These are phyloP conservation scores for Xylaria castorea DNA, from an alignment of 495 filamentous ascomycete species.

Conservation along the genomic window DNA sequence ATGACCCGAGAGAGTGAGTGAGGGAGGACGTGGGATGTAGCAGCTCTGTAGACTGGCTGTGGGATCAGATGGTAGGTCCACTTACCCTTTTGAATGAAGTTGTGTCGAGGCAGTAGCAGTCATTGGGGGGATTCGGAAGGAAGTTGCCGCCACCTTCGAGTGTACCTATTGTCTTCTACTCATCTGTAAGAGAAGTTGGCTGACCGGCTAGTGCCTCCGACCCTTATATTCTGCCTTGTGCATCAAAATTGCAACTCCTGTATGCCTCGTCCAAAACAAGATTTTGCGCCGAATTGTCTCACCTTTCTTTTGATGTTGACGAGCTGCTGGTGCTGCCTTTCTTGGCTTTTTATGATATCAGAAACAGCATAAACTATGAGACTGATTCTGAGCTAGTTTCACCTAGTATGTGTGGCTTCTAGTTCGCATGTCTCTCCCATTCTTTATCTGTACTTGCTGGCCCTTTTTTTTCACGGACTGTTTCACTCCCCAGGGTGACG, in stretches of 20 bases:
- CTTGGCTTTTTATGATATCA: neutral
- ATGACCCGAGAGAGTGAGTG: conserved; percentile 1
- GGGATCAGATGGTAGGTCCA: neutral
- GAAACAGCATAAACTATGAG: neutral
- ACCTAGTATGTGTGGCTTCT: neutral
- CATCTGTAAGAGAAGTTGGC: neutral
- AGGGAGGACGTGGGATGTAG: neutral
- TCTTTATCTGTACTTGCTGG: neutral
- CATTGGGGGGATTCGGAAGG: neutral
- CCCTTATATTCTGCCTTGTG: neutral
- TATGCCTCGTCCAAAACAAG: neutral
- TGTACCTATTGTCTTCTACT: neutral
- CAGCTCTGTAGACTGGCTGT: neutral
- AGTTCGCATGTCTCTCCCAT: neutral
- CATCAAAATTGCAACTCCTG: neutral
- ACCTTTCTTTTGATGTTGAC: neutral
- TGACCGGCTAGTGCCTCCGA: neutral
- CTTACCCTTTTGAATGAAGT: neutral
- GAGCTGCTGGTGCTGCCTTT: neutral
- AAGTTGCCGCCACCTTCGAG: neutral
- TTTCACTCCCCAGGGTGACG: neutral
- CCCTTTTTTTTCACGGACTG: neutral
- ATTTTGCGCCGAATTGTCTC: neutral
- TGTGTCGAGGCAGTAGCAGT: neutral
- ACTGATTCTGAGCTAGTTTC: neutral